Conservation (phyloP, 2,329 filamentous ascomycete genomes). For the Aspergillus novofumigatus region DNA sequence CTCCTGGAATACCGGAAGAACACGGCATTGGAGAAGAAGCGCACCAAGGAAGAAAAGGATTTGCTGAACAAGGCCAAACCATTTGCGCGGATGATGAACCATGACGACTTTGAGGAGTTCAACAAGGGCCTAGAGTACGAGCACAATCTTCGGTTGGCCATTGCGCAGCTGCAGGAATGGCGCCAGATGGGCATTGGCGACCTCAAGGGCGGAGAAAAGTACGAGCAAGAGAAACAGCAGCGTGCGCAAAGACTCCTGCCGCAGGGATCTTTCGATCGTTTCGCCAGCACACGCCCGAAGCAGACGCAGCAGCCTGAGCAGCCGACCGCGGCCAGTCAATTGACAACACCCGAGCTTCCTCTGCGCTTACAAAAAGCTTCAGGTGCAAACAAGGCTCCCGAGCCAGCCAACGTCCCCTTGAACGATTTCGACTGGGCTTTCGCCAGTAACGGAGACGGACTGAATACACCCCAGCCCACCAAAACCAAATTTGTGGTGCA, state of each 20-base stretch:
- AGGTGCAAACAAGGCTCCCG: constrained; percentile 25
- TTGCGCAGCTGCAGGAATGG: constrained; percentile 91
- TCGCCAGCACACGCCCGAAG: constrained; percentile 69
- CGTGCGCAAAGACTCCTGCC: constrained; percentile 64
- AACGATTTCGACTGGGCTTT: constrained; percentile 54
- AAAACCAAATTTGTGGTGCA: constrained; percentile 53
- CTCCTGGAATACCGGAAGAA: constrained; percentile 93
- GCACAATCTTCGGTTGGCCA: constrained; percentile 84
- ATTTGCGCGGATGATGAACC: constrained; percentile 95
- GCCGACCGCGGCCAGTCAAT: constrained; percentile 67
- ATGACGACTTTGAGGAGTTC: constrained; percentile 81
- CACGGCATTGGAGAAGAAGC: constrained; percentile 82
- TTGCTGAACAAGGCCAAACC: constrained; percentile 90
- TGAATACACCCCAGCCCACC: constrained; percentile 35
- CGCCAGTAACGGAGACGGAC: constrained; percentile 45
- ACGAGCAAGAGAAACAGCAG: constrained; percentile 79
- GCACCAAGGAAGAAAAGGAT: constrained; percentile 91
- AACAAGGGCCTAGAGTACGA: constrained; percentile 84
- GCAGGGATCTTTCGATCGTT: constrained; percentile 79
- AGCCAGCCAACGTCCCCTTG: constrained; percentile 31
- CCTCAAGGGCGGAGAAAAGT: constrained; percentile 82
- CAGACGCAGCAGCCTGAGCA: constrained; percentile 66
- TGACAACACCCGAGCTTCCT: constrained; percentile 76
- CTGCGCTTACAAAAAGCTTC: constrained; percentile 51
- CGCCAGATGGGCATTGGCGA: constrained; percentile 78